Conservation (phyloP, 768 basidiomycete genomes). For the Suillus spraguei region DNA sequence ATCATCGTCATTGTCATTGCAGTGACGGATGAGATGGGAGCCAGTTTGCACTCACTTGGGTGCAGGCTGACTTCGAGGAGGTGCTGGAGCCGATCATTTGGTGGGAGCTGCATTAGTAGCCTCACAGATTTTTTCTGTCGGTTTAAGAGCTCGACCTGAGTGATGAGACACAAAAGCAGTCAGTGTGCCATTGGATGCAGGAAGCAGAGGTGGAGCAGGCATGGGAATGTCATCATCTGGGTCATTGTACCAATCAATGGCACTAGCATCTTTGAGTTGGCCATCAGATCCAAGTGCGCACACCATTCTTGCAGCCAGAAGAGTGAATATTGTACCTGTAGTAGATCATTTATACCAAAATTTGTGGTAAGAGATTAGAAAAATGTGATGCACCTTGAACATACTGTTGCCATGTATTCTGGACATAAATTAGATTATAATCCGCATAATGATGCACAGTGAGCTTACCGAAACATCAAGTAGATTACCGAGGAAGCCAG, state of each 20-base stretch:
- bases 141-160: not conserved
- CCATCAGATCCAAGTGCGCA: not conserved
- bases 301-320: not conserved
- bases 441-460: too few relatives aligned
- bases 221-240: not conserved
- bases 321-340: not conserved
- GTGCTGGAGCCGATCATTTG: not conserved
- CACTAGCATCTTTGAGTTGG: not conserved
- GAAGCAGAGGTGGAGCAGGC: not conserved
- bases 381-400: too few relatives aligned
- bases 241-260: not conserved
- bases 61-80: not conserved
- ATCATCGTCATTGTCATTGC: not conserved
- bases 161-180: not conserved
- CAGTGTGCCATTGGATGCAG: not conserved
- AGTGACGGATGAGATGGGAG: too few relatives aligned
- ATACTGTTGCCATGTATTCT: too few relatives aligned
- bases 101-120: not conserved
- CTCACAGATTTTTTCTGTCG: not conserved
- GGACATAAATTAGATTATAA: too few relatives aligned
- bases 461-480: too few relatives aligned
- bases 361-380: too few relatives aligned
- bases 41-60: not conserved
- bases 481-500: too few relatives aligned
- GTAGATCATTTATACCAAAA: not conserved